These are phyloP conservation scores for Gossypium davidsonii DNA, from an alignment of 441 rosid genomes.

Conservation along the genomic window DNA sequence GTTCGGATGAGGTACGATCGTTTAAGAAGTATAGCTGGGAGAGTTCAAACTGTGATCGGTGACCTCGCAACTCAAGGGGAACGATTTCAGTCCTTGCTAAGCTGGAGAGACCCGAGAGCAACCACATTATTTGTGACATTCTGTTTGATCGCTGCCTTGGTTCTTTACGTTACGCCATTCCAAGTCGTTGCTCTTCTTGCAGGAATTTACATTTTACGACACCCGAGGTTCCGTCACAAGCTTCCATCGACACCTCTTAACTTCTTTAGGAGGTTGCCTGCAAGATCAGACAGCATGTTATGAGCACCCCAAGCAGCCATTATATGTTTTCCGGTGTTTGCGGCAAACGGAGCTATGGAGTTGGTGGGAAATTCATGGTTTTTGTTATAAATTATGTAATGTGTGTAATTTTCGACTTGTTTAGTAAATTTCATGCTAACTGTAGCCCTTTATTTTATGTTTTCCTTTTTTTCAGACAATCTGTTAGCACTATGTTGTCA, in stretches of 20 bases:
- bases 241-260: neutral
- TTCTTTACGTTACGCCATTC: slow-evolving; percentile 2
- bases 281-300: slow-evolving; percentile 7
- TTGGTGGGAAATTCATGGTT: neutral
- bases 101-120: slow-evolving; percentile 7
- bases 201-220: neutral
- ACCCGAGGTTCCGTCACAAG: slow-evolving; percentile 4
- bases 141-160: neutral
- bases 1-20: slow-evolving; percentile 2
- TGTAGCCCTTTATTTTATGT: neutral
- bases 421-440: slow-evolving; percentile 2
- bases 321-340: neutral
- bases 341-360: neutral
- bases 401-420: slow-evolving; percentile 1
- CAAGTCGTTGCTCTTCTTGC: slow-evolving; percentile 1
- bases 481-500: neutral
- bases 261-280: slow-evolving; percentile 9
- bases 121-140: neutral
- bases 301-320: neutral
- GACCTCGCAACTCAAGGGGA: slow-evolving; percentile 2
- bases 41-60: slow-evolving; percentile 9
- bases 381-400: neutral
- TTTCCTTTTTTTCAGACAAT: neutral
- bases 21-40: slow-evolving; percentile 2
- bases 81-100: slow-evolving; percentile 6